Evolutionary conservation across 2,329 filamentous ascomycete species (phyloP).

Genomic region (Westerdykella sp.): DNA sequence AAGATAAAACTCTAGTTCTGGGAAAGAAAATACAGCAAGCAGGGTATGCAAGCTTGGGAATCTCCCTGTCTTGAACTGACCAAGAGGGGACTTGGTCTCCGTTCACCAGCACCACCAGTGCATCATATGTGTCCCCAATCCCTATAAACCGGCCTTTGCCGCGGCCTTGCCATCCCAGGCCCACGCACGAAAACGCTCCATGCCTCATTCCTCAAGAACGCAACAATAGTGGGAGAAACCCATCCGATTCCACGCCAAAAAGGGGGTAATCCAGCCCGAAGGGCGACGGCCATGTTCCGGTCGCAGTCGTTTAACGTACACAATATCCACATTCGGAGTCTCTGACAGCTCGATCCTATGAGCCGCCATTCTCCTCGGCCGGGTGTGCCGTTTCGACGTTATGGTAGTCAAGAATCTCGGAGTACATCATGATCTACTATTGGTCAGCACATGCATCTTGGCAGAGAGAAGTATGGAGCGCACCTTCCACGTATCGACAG

Average conservation of each 20-base stretch:
- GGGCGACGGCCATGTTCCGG: neutral
- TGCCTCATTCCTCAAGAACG: no score
- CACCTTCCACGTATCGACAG: conserved; percentile 99
- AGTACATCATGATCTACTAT: conserved; percentile 59
- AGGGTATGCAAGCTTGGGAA: no score
- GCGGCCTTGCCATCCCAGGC: no score
- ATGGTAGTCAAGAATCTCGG: conserved; percentile 97
- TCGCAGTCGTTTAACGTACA: neutral
- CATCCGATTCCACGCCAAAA: neutral
- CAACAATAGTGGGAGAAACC: no score
- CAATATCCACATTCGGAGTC: neutral
- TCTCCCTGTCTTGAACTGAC: no score
- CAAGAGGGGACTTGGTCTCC: no score
- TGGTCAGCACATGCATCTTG: conserved; percentile 11
- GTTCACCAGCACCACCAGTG: no score
- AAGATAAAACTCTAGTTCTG: no score
- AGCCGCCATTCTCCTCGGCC: conserved; percentile 30
- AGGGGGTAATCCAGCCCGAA: neutral
- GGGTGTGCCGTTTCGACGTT: conserved; percentile 68
- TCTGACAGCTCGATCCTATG: conserved; percentile 6
- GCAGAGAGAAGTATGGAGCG: conserved; percentile 8
- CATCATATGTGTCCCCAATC: no score
- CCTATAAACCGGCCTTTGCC: no score
- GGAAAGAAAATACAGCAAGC: neutral
- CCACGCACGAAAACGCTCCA: no score